These are phyloP conservation scores for Venturia nashicola DNA, from an alignment of 2,329 filamentous ascomycete species.

Conservation along the genomic window DNA sequence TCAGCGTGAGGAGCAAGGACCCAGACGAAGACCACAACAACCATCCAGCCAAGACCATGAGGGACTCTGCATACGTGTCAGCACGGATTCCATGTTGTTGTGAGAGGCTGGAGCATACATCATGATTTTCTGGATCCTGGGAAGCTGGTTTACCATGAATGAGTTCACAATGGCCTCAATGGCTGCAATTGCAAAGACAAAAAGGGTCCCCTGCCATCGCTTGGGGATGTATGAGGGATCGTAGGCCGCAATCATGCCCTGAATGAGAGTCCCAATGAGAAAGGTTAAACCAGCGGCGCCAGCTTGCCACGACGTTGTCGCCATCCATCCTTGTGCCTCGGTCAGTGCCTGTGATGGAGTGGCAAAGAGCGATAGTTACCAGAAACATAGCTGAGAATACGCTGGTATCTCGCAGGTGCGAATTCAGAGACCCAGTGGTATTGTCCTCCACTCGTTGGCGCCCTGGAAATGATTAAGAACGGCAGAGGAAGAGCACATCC, in stretches of 20 bases:
- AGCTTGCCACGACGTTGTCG: slow-evolving; percentile 9
- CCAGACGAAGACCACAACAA: slow-evolving; percentile 15
- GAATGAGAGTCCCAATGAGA: slow-evolving; percentile 9
- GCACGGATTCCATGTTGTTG: not conserved
- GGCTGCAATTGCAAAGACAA: slow-evolving; percentile 10
- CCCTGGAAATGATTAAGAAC: slow-evolving; percentile 1
- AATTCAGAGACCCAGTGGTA: slow-evolving; percentile 21
- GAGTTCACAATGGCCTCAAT: slow-evolving; percentile 12
- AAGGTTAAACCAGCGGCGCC: slow-evolving; percentile 4
- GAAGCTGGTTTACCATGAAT: slow-evolving; percentile 21
- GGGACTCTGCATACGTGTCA: not conserved
- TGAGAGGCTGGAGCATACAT: slow-evolving; percentile 14
- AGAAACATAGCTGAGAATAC: slow-evolving; percentile 18
- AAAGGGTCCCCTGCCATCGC: slow-evolving; percentile 11
- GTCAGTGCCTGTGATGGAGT: not conserved
- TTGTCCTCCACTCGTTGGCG: slow-evolving; percentile 11
- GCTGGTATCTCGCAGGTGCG: slow-evolving; percentile 17
- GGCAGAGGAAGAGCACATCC: no score
- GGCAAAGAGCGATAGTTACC: slow-evolving; percentile 7
- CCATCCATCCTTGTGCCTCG: slow-evolving; percentile 5
- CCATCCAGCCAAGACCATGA: slow-evolving; percentile 26
- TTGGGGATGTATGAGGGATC: slow-evolving; percentile 5
- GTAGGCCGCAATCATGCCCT: slow-evolving; percentile 9
- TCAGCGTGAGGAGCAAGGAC: slow-evolving; percentile 17
- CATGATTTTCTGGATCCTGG: slow-evolving; percentile 25